Percentiles rank a stretch among this genome's conserved stretches.
These are phyloP conservation scores for Boletus tomentosulus DNA, from an alignment of 768 basidiomycete species.

Conservation along the genomic window DNA sequence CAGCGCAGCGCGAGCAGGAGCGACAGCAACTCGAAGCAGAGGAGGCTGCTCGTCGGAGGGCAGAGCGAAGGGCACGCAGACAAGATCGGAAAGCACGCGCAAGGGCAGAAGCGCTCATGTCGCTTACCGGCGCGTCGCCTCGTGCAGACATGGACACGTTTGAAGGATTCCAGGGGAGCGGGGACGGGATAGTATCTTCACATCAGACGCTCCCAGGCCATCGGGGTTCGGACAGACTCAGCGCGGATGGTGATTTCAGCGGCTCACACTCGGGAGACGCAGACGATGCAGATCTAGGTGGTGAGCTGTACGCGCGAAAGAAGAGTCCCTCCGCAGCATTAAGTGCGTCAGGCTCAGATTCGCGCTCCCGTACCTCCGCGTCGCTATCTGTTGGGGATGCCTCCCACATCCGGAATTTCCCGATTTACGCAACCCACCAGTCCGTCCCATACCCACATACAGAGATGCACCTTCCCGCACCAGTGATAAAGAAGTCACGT, in stretches of 20 bases:
- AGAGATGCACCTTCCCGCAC: constrained; percentile 24
- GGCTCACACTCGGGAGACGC: constrained; percentile 29
- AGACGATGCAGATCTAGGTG: constrained; percentile 61
- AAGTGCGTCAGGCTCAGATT: constrained; percentile 48
- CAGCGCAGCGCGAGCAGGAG: constrained; percentile 27
- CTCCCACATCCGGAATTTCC: constrained; percentile 19
- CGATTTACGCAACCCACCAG: constrained; percentile 24
- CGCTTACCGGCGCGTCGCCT: constrained; percentile 29
- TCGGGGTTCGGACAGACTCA: constrained; percentile 10
- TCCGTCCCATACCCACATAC: constrained; percentile 26
- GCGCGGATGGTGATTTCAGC: background rate
- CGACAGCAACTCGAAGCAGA: constrained; percentile 31
- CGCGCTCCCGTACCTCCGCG: constrained; percentile 57
- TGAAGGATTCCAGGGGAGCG: constrained; percentile 66
- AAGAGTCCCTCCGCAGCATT: constrained; percentile 27
- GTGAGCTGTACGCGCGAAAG: constrained; percentile 46
- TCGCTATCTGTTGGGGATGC: constrained; percentile 35
- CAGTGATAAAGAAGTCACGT: constrained; percentile 17
- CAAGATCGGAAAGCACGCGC: constrained; percentile 45
- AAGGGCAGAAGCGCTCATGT: constrained; percentile 28
- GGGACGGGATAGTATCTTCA: constrained; percentile 1
- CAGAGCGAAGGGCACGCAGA: constrained; percentile 44
- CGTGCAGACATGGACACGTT: constrained; percentile 38
- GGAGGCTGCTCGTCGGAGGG: constrained; percentile 41
- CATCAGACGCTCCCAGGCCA: background rate